Evolutionary conservation across 129 eudicot genomes (phyloP), one percentile per base, ranked within the genome.

Genomic region (Lonicera japonica): DNA sequence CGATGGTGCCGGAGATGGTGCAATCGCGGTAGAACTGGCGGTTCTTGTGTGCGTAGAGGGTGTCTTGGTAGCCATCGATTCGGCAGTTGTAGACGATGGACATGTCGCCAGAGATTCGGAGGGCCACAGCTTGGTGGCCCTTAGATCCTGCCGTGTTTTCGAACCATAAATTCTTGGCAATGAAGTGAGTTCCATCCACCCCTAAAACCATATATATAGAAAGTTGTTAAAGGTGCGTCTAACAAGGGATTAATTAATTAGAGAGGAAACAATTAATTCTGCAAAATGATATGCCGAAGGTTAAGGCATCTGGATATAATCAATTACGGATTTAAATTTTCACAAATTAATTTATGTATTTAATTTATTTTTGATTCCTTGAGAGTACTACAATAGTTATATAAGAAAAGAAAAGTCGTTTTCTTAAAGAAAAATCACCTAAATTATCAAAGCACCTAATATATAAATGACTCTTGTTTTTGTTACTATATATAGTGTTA

Each of bases 1-100:
- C 85, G 8, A 83, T 66, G 65, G 89, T 76, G 6, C 89, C 89
- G 12, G 61, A 56, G 56, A 83, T 70, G 82, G 29, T 70, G 71
- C 85, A 83, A 53, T 73, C 75, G 2, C 85, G 77, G 53, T 79
- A 83, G 76, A 79, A 79, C 53, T 83, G 89, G 20, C 79, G 68
- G 19, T 70, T 41, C 57, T 36, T 41, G 66, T 64, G 69, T n/a
- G 77, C 56, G 58, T 73, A 73, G n/a, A 78, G 75, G 10, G 83
- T 78, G 57, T 73, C 75, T 40, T 68, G 72, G 46, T 57, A 73
- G 12, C 70, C 79, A 3, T 50, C 55, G 11, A 78, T 43, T 7
- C 56, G 64, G 19, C 79, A 69, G 21, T 60, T 61, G 68, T 68
- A 73, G 55, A 68, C 63, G 1, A 75, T 43, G 0, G 79, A 29